Conservation (phyloP, 2,329 filamentous ascomycete genomes). For the Phyllosticta citriasiana region DNA sequence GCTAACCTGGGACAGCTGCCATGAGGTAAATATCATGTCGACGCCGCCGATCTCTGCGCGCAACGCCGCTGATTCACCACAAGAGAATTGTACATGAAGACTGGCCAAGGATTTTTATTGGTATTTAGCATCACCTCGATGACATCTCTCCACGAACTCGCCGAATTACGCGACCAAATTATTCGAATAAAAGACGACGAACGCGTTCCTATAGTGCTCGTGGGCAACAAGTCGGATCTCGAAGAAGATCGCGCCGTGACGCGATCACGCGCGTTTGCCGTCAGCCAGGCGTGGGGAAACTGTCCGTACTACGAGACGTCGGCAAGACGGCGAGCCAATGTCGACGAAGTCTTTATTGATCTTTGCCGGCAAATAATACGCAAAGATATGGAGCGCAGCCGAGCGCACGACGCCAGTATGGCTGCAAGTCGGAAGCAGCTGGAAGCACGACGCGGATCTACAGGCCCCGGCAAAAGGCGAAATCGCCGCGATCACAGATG, state of each 20-base stretch:
- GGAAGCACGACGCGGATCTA: slow-evolving; percentile 2
- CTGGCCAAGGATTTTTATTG: slow-evolving; percentile 80
- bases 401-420: slow-evolving; percentile 2
- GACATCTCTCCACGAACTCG: slow-evolving; percentile 73
- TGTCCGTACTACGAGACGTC: slow-evolving; percentile 88
- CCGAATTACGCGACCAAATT: slow-evolving; percentile 77
- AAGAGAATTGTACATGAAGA: slow-evolving; percentile 84
- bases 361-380: slow-evolving; percentile 74
- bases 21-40: slow-evolving; percentile 39
- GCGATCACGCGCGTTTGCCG: slow-evolving; percentile 67
- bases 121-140: slow-evolving; percentile 86
- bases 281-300: slow-evolving; percentile 78
- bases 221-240: slow-evolving; percentile 84
- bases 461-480: slow-evolving; percentile 1
- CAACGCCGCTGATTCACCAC: slow-evolving; percentile 4
- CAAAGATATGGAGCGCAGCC: slow-evolving; percentile 48
- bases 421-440: slow-evolving; percentile 1
- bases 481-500: slow-evolving; percentile 7
- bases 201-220: slow-evolving; percentile 76
- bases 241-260: slow-evolving; percentile 76
- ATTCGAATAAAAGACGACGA: slow-evolving; percentile 85
- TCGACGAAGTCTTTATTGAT: slow-evolving; percentile 82
- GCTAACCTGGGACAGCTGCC: slow-evolving; percentile 32
- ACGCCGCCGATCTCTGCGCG: slow-evolving; percentile 1
- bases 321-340: slow-evolving; percentile 72